Conservation (phyloP, 1,284 basidiomycete genomes). For the Cutaneotrichosporon cyanovorans region DNA sequence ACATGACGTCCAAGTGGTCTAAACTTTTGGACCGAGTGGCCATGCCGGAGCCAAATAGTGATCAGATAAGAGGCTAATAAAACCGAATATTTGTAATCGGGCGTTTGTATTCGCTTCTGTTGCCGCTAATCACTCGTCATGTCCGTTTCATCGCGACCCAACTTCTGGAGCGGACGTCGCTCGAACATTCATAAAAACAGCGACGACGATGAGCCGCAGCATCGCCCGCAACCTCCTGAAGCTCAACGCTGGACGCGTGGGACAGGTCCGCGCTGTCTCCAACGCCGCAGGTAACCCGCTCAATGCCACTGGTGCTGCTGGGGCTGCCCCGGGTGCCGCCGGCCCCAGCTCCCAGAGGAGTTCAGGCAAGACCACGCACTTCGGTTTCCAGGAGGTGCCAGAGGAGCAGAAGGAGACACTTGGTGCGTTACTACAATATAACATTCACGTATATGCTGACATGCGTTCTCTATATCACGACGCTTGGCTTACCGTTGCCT, state of each 20-base stretch:
- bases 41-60: slow-evolving; percentile 3
- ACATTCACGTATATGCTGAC: no score
- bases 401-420: slow-evolving; percentile 61
- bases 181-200: not conserved
- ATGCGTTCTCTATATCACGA: not conserved
- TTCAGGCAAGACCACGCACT: slow-evolving; percentile 59
- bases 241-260: slow-evolving; percentile 8
- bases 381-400: slow-evolving; percentile 82
- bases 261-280: slow-evolving; percentile 12
- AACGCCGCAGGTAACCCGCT: not conserved
- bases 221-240: slow-evolving; percentile 9
- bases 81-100: no score
- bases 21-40: not conserved
- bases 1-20: not conserved
- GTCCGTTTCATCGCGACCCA: not conserved
- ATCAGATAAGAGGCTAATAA: no score
- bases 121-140: not conserved
- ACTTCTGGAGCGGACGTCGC: not conserved
- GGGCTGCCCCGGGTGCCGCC: not conserved
- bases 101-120: no score
- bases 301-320: not conserved
- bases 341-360: not conserved
- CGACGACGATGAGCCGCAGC: slow-evolving; percentile 18
- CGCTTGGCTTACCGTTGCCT: not conserved
- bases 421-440: slow-evolving; percentile 45